Percentiles rank a stretch among this genome's conserved stretches.
Evolutionary conservation across 2,329 filamentous ascomycete species (phyloP).

Genomic region (Sporothrix luriei): DNA sequence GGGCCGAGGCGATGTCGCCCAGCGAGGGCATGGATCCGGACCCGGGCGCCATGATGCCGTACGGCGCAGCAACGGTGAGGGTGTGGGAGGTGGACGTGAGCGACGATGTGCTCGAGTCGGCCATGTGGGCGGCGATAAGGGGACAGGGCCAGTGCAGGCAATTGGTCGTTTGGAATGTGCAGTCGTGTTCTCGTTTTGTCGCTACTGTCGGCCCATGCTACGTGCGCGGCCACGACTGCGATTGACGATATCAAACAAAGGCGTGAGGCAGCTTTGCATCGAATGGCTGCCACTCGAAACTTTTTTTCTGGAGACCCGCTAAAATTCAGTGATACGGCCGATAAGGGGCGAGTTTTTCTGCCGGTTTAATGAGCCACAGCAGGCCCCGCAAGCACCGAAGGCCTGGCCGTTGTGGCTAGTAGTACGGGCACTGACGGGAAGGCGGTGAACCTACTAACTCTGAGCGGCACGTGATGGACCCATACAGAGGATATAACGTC

Average conservation of each 20-base stretch:
- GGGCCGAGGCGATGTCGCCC: constrained; percentile 45
- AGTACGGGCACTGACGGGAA: neutral
- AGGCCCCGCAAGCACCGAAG: neutral
- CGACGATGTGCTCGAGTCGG: constrained; percentile 56
- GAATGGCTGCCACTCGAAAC: constrained; percentile 15
- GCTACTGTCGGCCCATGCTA: constrained; percentile 18
- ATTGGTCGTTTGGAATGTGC: neutral
- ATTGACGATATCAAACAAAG: constrained; percentile 19
- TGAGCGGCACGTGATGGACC: neutral
- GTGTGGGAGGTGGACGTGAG: constrained; percentile 67
- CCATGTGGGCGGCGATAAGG: constrained; percentile 37
- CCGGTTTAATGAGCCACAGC: neutral
- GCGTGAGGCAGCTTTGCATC: constrained; percentile 8
- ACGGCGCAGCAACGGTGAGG: constrained; percentile 32
- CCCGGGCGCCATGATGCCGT: constrained; percentile 37
- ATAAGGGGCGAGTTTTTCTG: constrained; percentile 22
- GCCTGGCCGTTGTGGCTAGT: constrained; percentile 10
- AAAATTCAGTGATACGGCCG: constrained; percentile 14
- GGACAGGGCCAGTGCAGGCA: too few species aligned
- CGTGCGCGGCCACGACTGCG: neutral
- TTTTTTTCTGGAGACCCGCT: constrained; percentile 28
- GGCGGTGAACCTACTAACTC: neutral
- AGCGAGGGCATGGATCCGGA: constrained; percentile 37
- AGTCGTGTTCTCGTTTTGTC: neutral
- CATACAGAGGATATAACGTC: fast-evolving